Conservation (phyloP, 805 yeast genomes). For the Lachancea nothofagi region DNA sequence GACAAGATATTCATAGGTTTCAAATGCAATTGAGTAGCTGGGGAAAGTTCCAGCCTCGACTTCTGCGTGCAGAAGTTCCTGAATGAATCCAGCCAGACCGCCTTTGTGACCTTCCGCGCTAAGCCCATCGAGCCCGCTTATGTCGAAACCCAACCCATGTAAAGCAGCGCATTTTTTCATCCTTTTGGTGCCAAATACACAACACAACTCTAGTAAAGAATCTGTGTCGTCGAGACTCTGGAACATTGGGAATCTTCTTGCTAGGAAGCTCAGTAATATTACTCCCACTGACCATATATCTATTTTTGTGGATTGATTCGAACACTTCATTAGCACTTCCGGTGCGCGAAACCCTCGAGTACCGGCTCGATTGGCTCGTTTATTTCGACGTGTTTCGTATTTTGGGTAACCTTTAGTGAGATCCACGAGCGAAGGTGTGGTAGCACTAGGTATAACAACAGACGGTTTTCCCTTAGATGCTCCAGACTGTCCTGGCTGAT, state of each 20-base stretch:
- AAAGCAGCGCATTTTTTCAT: conserved; percentile 72
- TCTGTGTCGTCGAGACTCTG: conserved; percentile 92
- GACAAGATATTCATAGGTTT: conserved; percentile 46
- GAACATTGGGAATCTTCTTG: conserved; percentile 86
- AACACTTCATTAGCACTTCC: conserved; percentile 82
- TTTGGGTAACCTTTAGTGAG: conserved; percentile 68
- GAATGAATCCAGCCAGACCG: conserved; percentile 30
- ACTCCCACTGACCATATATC: conserved; percentile 95
- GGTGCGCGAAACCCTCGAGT: conserved; percentile 95
- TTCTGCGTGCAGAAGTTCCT: conserved; percentile 26
- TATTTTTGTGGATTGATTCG: conserved; percentile 72
- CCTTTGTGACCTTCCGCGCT: conserved; percentile 35
- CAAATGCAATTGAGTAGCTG: conserved; percentile 64
- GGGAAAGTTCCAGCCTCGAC: conserved; percentile 57
- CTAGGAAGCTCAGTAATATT: conserved; percentile 67
- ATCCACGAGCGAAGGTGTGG: conserved; percentile 20
- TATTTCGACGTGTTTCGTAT: conserved; percentile 79
- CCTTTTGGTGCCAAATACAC: conserved; percentile 68
- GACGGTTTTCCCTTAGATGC: conserved; percentile 14
- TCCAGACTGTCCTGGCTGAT: conserved; percentile 29
- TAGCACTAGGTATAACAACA: conserved; percentile 27
- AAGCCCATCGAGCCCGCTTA: conserved; percentile 46
- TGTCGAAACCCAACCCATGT: conserved; percentile 85
- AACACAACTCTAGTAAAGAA: conserved; percentile 78
- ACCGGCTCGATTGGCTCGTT: conserved; percentile 96